Conservation (phyloP, 2,329 filamentous ascomycete species). For the Fusarium bactridioides region DNA sequence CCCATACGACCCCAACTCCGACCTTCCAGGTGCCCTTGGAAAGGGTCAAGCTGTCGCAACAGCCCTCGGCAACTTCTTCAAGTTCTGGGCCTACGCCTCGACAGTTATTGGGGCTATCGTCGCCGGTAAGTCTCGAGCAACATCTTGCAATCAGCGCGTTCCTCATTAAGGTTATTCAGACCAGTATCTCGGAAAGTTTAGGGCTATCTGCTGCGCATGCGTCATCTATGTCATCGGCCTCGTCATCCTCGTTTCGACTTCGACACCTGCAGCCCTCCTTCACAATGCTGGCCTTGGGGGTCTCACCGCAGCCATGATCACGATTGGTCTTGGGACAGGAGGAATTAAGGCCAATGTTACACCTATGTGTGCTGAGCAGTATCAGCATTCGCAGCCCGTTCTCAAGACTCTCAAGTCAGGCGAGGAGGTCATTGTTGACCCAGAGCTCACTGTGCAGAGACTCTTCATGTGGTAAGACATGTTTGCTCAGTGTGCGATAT, state of each 20-base stretch:
- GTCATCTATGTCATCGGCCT: background rate
- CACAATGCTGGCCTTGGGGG: background rate
- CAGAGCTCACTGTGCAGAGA: background rate
- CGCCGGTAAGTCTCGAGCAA: background rate
- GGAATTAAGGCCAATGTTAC: background rate
- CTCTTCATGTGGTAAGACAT: background rate
- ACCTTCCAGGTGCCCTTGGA: background rate
- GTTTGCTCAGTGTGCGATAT: accelerated
- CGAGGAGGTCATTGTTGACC: background rate
- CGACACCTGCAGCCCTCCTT: background rate
- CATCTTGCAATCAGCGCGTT: no score
- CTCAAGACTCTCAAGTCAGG: slow-evolving; percentile 3
- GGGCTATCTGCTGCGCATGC: background rate
- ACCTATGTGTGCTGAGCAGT: slow-evolving; percentile 3
- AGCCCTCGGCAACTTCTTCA: slow-evolving; percentile 7
- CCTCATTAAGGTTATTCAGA: no score
- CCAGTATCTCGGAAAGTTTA: slow-evolving; percentile 1
- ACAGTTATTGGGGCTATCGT: background rate
- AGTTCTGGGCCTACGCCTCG: slow-evolving; percentile 2
- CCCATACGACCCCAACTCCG: background rate
- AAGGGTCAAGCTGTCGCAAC: background rate
- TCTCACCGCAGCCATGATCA: background rate
- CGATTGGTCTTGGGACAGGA: background rate
- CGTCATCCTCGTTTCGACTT: background rate
- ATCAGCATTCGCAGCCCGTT: background rate